Evolutionary conservation across 768 basidiomycete genomes (phyloP), one percentile per base, ranked within the genome.

Genomic region (Butyriboletus loyo): DNA sequence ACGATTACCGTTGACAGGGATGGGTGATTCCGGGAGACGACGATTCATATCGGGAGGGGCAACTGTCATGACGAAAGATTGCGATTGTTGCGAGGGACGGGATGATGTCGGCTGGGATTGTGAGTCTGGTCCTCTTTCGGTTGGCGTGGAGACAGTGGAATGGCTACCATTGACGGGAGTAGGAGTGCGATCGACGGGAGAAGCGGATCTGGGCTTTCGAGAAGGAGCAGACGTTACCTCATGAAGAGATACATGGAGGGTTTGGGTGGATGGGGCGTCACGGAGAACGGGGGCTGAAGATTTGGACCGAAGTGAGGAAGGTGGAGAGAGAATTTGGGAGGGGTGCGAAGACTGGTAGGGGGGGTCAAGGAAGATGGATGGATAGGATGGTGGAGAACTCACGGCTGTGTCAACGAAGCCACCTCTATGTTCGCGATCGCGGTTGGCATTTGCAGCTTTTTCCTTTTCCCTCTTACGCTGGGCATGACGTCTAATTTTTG

Each of bases 401-500:
- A 82, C 84, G 60, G 64, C 66, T 53, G 67, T 72, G 46, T 77
- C 77, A 44, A 68, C 68, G 57, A 73, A 66, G 27, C 59, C 45
- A 41, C 66, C 64, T 48, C 56, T 58, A 7, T 58, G 44, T 22
- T 68, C 60, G 22, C 56, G 66, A 38, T 65, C 62, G 46, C 65
- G 67, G 28, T 60, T 46, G 45, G 59, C 42, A 6, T 52, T 53
- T 21, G 69, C 68, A 9, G 72, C 74, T 42, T 73, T 77, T 52
- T 86, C 84, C 61, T 77, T 76, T 48, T 89, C 84, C 22, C 86
- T 83, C 64, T 91, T 86, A 69, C 89, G 90, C 72, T 98, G 94
- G 3, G 89, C 87, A 68, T 98, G 92, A 54, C 88, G 85, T 59
- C 93, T 75, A 57, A 93, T 94, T 61, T 90, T 85, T 32, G 92